These are phyloP conservation scores for Pythium guiyangense DNA, from an alignment of 352 stramenopile genomes.

Conservation along the genomic window DNA sequence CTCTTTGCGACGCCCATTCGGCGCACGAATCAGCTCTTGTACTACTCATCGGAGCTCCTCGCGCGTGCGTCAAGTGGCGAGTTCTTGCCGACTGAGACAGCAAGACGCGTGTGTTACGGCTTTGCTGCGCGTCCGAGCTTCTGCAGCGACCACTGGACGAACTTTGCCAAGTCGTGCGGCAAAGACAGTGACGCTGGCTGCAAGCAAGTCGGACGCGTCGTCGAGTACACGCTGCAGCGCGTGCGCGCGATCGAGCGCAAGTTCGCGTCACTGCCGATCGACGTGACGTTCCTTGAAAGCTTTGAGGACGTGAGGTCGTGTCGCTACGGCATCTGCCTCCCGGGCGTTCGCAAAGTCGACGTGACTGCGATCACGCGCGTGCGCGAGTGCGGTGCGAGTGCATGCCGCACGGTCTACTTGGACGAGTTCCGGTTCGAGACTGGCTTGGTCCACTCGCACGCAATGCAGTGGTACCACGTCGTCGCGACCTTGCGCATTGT, in stretches of 20 bases:
- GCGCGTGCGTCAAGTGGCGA: too few species aligned
- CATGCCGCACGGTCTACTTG: conserved; percentile 32
- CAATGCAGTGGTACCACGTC: conserved; percentile 21
- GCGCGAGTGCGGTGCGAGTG: conserved; percentile 7
- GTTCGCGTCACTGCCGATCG: background rate
- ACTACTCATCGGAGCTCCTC: conserved; percentile 24
- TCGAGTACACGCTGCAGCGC: background rate
- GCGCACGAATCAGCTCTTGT: conserved; percentile 27
- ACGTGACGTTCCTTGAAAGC: conserved; percentile 6
- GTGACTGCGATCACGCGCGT: conserved; percentile 9
- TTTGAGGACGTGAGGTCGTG: background rate
- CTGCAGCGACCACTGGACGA: conserved; percentile 10
- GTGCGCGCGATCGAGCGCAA: background rate
- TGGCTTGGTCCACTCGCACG: conserved; percentile 18
- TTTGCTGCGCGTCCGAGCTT: conserved; percentile 5
- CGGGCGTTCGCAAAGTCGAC: background rate
- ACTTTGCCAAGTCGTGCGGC: conserved; percentile 3
- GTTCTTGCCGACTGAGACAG: background rate
- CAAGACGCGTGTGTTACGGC: conserved; percentile 17
- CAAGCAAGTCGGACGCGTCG: background rate
- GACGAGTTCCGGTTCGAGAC: conserved; percentile 42
- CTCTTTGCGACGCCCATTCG: conserved; percentile 26
- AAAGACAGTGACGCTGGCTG: background rate
- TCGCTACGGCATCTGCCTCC: background rate
- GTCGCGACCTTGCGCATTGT: conserved; percentile 15